Base-by-base conservation (phyloP, 1,139 yeast genomes). In the Yamadazyma dushanensis region DNA sequence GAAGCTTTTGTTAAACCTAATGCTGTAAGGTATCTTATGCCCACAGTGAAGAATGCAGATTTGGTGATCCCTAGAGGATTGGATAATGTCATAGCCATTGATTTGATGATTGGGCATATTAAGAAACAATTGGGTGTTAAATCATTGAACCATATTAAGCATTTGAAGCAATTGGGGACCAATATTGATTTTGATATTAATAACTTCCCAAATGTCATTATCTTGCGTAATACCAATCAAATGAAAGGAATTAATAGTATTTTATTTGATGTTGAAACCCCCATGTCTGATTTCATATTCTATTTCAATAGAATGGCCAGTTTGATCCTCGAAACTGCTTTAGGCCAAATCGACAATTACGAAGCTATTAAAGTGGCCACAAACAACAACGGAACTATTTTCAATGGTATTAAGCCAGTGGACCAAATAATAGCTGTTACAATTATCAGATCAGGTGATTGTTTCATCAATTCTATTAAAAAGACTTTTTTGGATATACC, bases 391-490 rank as follows among this genome's bases (percentile, higher is more conserved):
- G 70, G 68, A 11, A 13, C 59, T 29, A 29, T 31, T 2, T 60
- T 60, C 35, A 36, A 61, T 1, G 80, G 90, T 0, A 56, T 73
- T 15, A 48, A 49, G 29, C 64, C 63, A 37, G 52, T 58, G 22
- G 77, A 76, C 40, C 70, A 73, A 16, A 61, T 86, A 7, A 67
- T 84, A 23, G 92, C 95, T 0, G 83, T 89, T 5, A 81, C 83
- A 43, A 79, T 90, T 34, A 81, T 92, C 31, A 71, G 96, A 44
- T 90, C 96, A 1, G 98, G 98, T 3, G 97, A 89, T 56, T 87
- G 96, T 54, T 90, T 90, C 53, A 82, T 85, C 75, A 73, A 72
- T 26, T 82, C 96, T 0, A 64, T 90, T 34, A 76, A 85, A 43
- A 80, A 78, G 47, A 78, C 92, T 0, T 70, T 88, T 23, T 94